phyloP scores from a whole-genome alignment of 2,329 filamentous ascomycete genomes.

The Lasiodiplodia citricola region DNA sequence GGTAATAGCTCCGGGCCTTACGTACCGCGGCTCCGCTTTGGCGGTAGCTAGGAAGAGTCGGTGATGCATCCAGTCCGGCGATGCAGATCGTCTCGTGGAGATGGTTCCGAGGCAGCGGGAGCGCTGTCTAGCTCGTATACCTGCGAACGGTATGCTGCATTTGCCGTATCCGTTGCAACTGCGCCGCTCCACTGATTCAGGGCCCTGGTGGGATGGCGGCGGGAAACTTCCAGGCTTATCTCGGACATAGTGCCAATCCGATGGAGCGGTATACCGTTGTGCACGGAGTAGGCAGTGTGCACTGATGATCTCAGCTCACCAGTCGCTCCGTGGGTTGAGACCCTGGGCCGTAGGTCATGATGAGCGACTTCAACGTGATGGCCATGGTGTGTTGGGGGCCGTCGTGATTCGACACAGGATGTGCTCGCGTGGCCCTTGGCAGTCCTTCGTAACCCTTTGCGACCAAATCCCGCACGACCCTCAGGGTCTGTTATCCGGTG shows the following conservation, averaged over 20 bases:
- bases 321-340: conserved; percentile 9
- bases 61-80: background rate
- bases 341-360: conserved; percentile 9
- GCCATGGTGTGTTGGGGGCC: conserved; percentile 11
- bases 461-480: background rate
- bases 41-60: conserved; percentile 9
- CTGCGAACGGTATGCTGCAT: background rate
- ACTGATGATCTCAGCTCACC: conserved; percentile 5
- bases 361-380: background rate
- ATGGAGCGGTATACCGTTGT: conserved; percentile 2
- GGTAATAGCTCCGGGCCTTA: background rate
- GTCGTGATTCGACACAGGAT: conserved; percentile 12
- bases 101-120: background rate
- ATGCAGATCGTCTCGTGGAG: conserved; percentile 3
- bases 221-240: conserved; percentile 10
- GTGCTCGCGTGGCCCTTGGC: conserved; percentile 1
- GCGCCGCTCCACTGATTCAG: conserved; percentile 17
- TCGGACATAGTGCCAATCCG: conserved; percentile 8
- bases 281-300: background rate
- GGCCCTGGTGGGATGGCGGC: background rate
- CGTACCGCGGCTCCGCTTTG: background rate
- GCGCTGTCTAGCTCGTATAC: background rate
- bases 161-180: background rate
- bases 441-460: background rate
- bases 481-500: conserved; percentile 2